Percentiles rank a stretch among this genome's conserved stretches.
Conservation (phyloP, 2,329 filamentous ascomycete species). For the Aschersonia sp. region DNA sequence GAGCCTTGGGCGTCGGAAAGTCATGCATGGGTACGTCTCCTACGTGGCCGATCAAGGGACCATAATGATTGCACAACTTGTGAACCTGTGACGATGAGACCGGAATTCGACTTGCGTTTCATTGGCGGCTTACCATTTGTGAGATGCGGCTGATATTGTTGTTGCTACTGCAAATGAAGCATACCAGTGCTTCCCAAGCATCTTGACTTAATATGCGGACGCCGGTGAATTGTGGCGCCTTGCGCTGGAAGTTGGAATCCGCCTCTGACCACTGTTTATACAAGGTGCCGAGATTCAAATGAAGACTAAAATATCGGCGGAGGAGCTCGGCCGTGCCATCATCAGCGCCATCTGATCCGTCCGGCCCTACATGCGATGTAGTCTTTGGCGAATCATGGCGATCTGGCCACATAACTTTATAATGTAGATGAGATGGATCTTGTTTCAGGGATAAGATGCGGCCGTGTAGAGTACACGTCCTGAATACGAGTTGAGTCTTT, state of each 20-base stretch:
- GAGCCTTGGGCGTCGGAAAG: constrained; percentile 62
- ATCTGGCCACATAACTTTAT: constrained; percentile 51
- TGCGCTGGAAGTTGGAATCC: constrained; percentile 79
- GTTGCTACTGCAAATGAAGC: constrained; percentile 97
- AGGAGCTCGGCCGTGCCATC: constrained; percentile 65
- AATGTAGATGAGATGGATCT: constrained; percentile 65
- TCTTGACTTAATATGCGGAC: constrained; percentile 89
- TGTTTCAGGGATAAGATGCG: constrained; percentile 77
- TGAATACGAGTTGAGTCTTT: constrained; percentile 13
- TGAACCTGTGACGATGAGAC: constrained; percentile 41
- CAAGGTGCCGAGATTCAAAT: constrained; percentile 56
- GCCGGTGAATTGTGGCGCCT: constrained; percentile 75
- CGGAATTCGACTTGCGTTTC: too few relatives aligned
- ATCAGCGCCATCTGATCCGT: constrained; percentile 5
- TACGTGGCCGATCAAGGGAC: constrained; percentile 56
- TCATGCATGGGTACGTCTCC: constrained; percentile 66
- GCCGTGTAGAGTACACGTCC: constrained; percentile 72
- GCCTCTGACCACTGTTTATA: constrained; percentile 78
- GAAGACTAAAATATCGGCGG: constrained; percentile 75
- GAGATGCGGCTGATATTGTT: constrained; percentile 95
- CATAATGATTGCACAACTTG: constrained; percentile 80
- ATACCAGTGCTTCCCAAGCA: constrained; percentile 84
- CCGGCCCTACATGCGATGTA: neutral
- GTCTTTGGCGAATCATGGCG: neutral
- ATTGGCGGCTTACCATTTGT: constrained; percentile 54